phyloP scores from a whole-genome alignment of 2,329 filamentous ascomycete genomes.

The Zasmidium citrigriseum region DNA sequence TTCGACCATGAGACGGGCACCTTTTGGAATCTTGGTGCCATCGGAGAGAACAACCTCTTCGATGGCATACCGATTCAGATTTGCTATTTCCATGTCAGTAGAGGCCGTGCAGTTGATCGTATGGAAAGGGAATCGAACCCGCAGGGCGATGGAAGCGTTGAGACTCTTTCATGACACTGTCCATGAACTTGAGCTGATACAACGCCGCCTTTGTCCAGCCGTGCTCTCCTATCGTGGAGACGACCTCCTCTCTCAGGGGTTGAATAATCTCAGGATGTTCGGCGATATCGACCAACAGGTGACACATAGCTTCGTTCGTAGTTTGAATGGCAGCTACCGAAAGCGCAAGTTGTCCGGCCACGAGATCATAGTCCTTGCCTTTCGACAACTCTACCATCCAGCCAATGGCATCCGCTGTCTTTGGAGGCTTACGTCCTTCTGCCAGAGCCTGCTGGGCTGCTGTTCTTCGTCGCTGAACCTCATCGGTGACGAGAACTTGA shows the following conservation, averaged over 20 bases:
- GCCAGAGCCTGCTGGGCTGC: background rate
- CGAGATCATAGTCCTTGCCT: constrained; percentile 11
- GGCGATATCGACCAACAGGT: constrained; percentile 22
- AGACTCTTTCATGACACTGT: constrained; percentile 7
- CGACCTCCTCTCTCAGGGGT: constrained; percentile 25
- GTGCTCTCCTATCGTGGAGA: constrained; percentile 19
- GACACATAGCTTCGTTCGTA: constrained; percentile 17
- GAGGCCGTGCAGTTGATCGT: constrained; percentile 26
- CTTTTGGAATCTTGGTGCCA: constrained; percentile 22
- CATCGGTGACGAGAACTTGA: background rate
- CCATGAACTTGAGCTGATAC: constrained; percentile 28
- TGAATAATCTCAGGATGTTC: constrained; percentile 28
- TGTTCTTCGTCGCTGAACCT: background rate
- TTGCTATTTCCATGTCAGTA: constrained; percentile 1
- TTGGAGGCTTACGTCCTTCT: background rate
- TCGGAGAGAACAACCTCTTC: background rate
- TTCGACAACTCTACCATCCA: constrained; percentile 5
- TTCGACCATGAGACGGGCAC: constrained; percentile 18
- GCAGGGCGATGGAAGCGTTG: background rate
- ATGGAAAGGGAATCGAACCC: background rate
- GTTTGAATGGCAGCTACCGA: constrained; percentile 23
- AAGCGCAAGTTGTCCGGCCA: constrained; percentile 9
- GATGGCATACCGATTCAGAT: background rate
- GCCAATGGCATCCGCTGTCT: background rate
- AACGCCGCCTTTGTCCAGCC: constrained; percentile 30